Evolutionary conservation across 306 rosid species (phyloP), one percentile per base, ranked within the genome.

Genomic region (Prunus fruticosa): DNA sequence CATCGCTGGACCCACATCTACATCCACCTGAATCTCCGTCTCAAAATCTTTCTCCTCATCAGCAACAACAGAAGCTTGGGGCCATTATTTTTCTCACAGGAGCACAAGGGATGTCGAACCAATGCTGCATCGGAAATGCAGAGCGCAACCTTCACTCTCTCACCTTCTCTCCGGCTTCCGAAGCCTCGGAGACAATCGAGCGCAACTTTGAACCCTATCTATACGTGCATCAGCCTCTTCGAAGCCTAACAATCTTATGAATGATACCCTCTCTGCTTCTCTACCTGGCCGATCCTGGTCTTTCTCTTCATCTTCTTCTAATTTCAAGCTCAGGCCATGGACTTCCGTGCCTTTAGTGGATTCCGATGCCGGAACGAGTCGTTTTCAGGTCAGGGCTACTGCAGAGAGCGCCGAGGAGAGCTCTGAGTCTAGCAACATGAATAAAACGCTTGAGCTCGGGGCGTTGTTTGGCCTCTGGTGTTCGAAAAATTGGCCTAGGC

Each of bases 381-480:
- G 69, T 13, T 81, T 89, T 12, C 86, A 83, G 78, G 82, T 80
- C 60, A 79, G 80, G 69, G 98, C 97, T 11, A 69, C 90, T 22
- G 68, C 91, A 2, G 98, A 90, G 72, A 86, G 83, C 68, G 71
- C 84, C 12, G 76, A 58, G 20, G 89, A 87, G 46, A 67, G 32
- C 60, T 75, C 72, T 6, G 72, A 65, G 20, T 64, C 84, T 25
- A 74, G 78, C 15, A 67, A 46, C 82, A 28, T 80, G 10, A 13
- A 4, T 60, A 88, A 84, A 61, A 86, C 93, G 22, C 74, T 96
- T 13, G 93, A 85, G 84, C 93, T 91, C 0, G 99, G 93, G 0
- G 57, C 75, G 52, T 76, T 92, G 76, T 89, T 96, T 71, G 92
- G 90, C 15, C 80, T 96, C 11, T 96, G 99, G 99, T 86, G 27